Percentiles rank a stretch among this genome's conserved stretches.
Conservation (phyloP, 129 eudicot genomes). For the Flaveria sonorensis region DNA sequence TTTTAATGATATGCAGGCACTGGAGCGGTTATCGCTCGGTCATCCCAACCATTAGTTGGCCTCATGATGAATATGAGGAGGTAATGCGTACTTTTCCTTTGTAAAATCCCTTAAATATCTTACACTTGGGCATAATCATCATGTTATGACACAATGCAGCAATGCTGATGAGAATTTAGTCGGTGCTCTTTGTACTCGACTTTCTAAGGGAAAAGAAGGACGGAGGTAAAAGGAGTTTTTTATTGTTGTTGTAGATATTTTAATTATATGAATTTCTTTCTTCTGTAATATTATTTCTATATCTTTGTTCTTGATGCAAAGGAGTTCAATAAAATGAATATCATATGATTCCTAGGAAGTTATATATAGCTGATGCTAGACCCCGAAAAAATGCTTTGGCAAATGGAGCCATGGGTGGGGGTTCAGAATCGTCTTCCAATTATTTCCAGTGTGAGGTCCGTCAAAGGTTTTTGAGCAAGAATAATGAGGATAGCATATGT, state of each 20-base stretch:
- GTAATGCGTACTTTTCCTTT: slow-evolving; percentile 36
- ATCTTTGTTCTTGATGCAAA: slow-evolving; percentile 12
- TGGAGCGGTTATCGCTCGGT: slow-evolving; percentile 97
- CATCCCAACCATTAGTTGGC: slow-evolving; percentile 97
- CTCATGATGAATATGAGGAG: slow-evolving; percentile 99
- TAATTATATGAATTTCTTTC: not conserved
- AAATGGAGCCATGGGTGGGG: slow-evolving; percentile 99
- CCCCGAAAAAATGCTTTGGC: slow-evolving; percentile 98
- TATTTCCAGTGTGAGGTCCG: slow-evolving; percentile 90
- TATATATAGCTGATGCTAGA: slow-evolving; percentile 97
- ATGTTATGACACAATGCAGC: slow-evolving; percentile 48
- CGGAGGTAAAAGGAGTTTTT: slow-evolving; percentile 43
- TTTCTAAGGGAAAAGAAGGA: slow-evolving; percentile 51
- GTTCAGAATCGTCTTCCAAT: slow-evolving; percentile 94
- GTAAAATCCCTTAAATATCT: not conserved
- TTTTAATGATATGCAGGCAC: slow-evolving; percentile 43
- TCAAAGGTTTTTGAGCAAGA: slow-evolving; percentile 31
- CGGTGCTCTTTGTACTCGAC: slow-evolving; percentile 77
- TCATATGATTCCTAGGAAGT: slow-evolving; percentile 59
- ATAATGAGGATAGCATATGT: slow-evolving; percentile 2
- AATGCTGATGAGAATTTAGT: slow-evolving; percentile 96
- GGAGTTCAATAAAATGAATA: slow-evolving; percentile 13
- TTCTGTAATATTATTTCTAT: slow-evolving; percentile 3
- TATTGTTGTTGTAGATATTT: not conserved
- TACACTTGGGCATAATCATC: slow-evolving; percentile 13